Evolutionary conservation across 2,329 filamentous ascomycete genomes (phyloP).

Genomic region (Berkeleyomyces basicola): DNA sequence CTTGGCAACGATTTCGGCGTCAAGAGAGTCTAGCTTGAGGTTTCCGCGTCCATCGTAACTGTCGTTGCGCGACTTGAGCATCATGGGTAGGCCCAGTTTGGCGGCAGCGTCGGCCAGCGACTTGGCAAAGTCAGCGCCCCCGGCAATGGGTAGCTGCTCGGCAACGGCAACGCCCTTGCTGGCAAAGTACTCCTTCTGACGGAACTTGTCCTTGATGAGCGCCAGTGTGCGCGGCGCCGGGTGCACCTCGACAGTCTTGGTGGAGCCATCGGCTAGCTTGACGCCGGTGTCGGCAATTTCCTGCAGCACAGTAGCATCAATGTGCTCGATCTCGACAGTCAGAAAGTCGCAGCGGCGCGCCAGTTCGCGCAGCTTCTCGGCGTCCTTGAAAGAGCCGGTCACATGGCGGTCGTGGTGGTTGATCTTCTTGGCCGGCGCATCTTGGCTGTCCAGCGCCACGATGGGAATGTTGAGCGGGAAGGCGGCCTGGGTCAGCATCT

Average conservation of each 20-base stretch:
- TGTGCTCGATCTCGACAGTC: constrained; percentile 90
- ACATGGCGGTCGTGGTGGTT: constrained; percentile 60
- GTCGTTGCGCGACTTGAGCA: constrained; percentile 81
- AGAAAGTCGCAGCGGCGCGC: constrained; percentile 62
- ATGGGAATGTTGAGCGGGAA: constrained; percentile 56
- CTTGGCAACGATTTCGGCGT: constrained; percentile 41
- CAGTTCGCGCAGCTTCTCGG: constrained; percentile 61
- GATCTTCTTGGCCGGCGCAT: constrained; percentile 72
- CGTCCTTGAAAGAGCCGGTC: constrained; percentile 74
- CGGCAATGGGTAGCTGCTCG: constrained; percentile 47
- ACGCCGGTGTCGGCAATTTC: constrained; percentile 55
- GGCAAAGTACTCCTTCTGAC: constrained; percentile 68
- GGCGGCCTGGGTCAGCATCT: constrained; percentile 87
- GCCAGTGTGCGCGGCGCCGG: constrained; percentile 76
- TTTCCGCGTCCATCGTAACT: constrained; percentile 81
- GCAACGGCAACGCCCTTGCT: constrained; percentile 55
- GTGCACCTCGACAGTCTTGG: constrained; percentile 45
- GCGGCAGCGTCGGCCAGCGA: constrained; percentile 47
- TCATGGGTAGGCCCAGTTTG: constrained; percentile 64
- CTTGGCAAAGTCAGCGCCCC: constrained; percentile 34
- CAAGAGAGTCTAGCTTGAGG: constrained; percentile 30
- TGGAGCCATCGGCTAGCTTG: constrained; percentile 28
- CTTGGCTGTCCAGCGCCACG: constrained; percentile 60
- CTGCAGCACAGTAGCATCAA: constrained; percentile 77
- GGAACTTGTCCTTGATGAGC: constrained; percentile 84